Percentiles rank a stretch among this genome's conserved stretches.
Evolutionary conservation across 805 yeast species (phyloP).

Genomic region (Kurtzmaniella cleridarum): DNA sequence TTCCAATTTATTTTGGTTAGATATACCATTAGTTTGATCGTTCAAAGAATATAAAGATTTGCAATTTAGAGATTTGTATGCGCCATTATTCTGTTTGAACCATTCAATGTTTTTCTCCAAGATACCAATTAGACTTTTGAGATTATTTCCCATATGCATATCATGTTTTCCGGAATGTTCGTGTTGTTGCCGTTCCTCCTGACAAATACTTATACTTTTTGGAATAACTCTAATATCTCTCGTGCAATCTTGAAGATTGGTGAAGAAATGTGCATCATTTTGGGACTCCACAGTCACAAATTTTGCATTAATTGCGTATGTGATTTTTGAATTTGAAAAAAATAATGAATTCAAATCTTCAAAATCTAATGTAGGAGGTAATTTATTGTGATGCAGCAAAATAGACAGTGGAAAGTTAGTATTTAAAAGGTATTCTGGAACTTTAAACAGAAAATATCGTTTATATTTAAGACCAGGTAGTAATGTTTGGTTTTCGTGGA

Average conservation of each 20-base stretch:
- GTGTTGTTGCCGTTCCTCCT: too few relatives aligned
- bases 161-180: too few relatives aligned
- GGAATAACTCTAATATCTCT: neutral
- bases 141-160: too few relatives aligned
- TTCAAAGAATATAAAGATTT: too few relatives aligned
- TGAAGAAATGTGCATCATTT: neutral
- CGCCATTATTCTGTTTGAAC: too few relatives aligned
- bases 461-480: slow-evolving; percentile 3
- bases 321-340: neutral
- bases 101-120: too few relatives aligned
- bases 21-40: too few relatives aligned
- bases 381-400: slow-evolving; percentile 22
- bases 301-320: slow-evolving; percentile 1
- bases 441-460: slow-evolving; percentile 6
- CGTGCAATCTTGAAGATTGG: neutral
- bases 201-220: too few relatives aligned
- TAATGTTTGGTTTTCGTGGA: neutral
- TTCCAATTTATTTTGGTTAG: too few relatives aligned
- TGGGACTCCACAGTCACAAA: neutral
- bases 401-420: slow-evolving; percentile 12
- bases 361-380: slow-evolving; percentile 33
- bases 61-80: too few relatives aligned
- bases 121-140: too few relatives aligned
- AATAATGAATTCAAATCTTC: slow-evolving; percentile 9
- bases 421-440: slow-evolving; percentile 9